Evolutionary conservation across 176 grass and related monocot genomes (phyloP).

Genomic region (Avena atlantica): DNA sequence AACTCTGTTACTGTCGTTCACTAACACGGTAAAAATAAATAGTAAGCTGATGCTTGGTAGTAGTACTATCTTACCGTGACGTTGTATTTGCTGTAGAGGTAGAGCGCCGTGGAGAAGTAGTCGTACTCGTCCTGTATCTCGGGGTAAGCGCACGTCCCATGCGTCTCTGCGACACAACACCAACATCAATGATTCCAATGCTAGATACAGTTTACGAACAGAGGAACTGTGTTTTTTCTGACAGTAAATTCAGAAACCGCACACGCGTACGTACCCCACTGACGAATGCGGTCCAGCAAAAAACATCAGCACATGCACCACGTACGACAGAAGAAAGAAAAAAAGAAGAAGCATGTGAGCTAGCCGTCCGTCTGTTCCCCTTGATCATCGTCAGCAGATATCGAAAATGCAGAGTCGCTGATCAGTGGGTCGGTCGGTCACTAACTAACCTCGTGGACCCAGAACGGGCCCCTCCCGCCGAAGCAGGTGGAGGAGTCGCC

Average conservation of each 20-base stretch:
- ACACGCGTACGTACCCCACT: constrained; percentile 84
- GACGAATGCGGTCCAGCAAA: neutral
- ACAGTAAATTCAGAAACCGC: constrained; percentile 36
- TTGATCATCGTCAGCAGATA: neutral
- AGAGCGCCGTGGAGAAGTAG: constrained; percentile 82
- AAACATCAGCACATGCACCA: constrained; percentile 59
- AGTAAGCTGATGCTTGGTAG: too few species aligned
- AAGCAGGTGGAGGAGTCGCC: constrained; percentile 76
- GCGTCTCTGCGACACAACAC: constrained; percentile 66
- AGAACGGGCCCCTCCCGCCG: constrained; percentile 74
- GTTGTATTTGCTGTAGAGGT: constrained; percentile 89
- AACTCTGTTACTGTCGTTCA: too few species aligned
- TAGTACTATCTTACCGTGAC: too few species aligned
- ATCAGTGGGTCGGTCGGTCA: neutral
- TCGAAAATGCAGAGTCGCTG: neutral
- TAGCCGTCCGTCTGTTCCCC: neutral
- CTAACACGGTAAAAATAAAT: too few species aligned
- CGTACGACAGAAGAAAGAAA: neutral
- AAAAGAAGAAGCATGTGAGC: constrained; percentile 14
- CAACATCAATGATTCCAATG: neutral
- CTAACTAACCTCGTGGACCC: constrained; percentile 78
- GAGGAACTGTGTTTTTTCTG: neutral
- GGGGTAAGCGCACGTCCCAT: constrained; percentile 91
- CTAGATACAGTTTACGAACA: neutral
- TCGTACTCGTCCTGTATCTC: constrained; percentile 88